Base-by-base conservation (phyloP, 1,284 basidiomycete species). In the Ceratobasidium sp. region DNA sequence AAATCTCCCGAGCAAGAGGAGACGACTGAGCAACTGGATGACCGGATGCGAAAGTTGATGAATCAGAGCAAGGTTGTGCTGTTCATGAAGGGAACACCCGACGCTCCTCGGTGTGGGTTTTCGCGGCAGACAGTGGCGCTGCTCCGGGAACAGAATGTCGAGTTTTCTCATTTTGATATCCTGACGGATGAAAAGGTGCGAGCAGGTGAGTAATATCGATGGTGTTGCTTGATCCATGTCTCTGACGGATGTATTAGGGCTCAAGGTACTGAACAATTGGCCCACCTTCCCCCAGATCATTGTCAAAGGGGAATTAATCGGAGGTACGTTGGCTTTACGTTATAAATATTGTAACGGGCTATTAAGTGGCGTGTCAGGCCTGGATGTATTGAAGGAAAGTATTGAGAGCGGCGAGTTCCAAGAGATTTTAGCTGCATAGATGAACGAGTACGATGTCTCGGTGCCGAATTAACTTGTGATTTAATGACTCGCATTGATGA, bases 21-120 rank as follows among this genome's bases (percentile, higher is more conserved):
- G 79, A 84, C 86, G 5, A 80, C 83, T n/a, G 90, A 90, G 76
- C 83, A 91, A 75, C 84, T 94, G 25, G 84, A 86, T 53, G 78
- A 79, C 53, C 85, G 94, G 66, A 86, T 94, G 79, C 82, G 80
- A 36, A 77, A 75, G 59, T 80, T 96, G 73, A 95, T 95, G 92
- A 83, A 83, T 69, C 85, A 87, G 81, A 86, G 82, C 79, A 84
- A 83, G 75, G 83, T 87, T 70, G 81, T 99, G 72, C 81, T 99
- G 72, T 98, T 99, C 86, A 99, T 99, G 96, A 99, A 99, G 83
- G 97, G 96, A 25, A 90, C 89, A 75, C 93, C 94, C 0, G 87
- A 91, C 58, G 84, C 86, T 30, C 97, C 95, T 1, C 89, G 93
- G 74, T 96, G 96, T 77, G 97, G 90, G 9, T 92, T 92, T 81